A percentile compares a stretch with the other conserved stretches of the same genome.
These are phyloP conservation scores for Isoetes engelmannii DNA, from an alignment of 83 land plant species.

Conservation along the genomic window DNA sequence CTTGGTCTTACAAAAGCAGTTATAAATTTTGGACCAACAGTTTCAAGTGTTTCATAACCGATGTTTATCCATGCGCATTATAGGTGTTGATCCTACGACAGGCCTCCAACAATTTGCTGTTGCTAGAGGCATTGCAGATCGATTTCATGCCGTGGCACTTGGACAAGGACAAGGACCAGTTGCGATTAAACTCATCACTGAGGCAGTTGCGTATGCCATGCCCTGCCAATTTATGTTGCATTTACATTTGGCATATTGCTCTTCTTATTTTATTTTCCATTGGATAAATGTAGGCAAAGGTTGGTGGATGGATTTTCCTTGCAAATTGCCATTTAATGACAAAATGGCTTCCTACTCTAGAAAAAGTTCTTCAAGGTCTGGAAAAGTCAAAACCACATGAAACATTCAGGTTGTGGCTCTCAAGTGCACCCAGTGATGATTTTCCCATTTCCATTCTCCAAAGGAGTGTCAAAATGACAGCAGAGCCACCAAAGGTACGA, in stretches of 20 bases:
- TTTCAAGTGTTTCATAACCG: no score
- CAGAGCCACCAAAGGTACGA: slow-evolving; percentile 34
- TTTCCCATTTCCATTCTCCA: slow-evolving; percentile 34
- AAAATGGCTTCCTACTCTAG: slow-evolving; percentile 32
- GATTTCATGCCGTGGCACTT: slow-evolving; percentile 30
- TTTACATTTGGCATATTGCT: not conserved
- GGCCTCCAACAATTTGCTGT: slow-evolving; percentile 34
- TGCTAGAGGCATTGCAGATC: slow-evolving; percentile 20
- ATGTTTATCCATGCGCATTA: not conserved
- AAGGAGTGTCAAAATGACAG: slow-evolving; percentile 37
- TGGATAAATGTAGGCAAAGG: slow-evolving; percentile 22
- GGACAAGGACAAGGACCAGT: slow-evolving; percentile 40
- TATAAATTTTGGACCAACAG: no score
- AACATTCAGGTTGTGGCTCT: slow-evolving; percentile 32
- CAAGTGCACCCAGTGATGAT: slow-evolving; percentile 31
- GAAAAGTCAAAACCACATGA: slow-evolving; percentile 31
- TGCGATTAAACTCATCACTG: slow-evolving; percentile 29
- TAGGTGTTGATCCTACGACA: slow-evolving; percentile 38
- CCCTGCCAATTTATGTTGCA: no score
- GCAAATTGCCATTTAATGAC: slow-evolving; percentile 40
- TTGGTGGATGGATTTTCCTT: slow-evolving; percentile 35
- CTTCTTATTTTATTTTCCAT: not conserved
- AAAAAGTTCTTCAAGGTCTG: slow-evolving; percentile 24
- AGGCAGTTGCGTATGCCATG: slow-evolving; percentile 11
- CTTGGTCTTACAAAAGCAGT: no score